Evolutionary conservation across 2,329 filamentous ascomycete species (phyloP), one percentile per base, ranked within the genome.

Genomic region (Clonostachys sp.): DNA sequence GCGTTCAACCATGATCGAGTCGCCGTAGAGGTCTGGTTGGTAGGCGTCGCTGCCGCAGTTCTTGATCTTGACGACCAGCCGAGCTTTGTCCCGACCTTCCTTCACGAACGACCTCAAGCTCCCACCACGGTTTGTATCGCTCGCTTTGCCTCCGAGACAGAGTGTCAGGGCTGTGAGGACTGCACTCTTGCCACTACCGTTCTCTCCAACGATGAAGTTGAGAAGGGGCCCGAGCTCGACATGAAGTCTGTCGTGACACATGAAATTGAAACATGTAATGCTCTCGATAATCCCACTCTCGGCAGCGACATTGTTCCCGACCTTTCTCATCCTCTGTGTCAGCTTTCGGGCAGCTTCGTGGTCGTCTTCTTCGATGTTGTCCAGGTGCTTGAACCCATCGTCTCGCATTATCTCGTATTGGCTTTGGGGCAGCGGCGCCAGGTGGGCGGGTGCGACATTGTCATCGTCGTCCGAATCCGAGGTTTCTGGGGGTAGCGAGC

Each of bases 121-220:
- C 45, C 89, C 87, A 38, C 91, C 94, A 53, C 94, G 87, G 60
- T 97, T 97, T 5, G 94, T 97, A 14, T 89, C 83, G 47, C 89
- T 89, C 3, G 94, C 91, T 65, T 96, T 97, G 17, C 89, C 92
- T 50, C 94, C 94, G n/a, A 99, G 75, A 60, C 94, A 97, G 34
- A 99, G 77, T 0, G 91, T 96, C 53, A 99, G 81, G 5, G 91
- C 94, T 1, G 94, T 97, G 30, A 99, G 72, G 13, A 97, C 87
- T 4, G 94, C 94, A 64, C 94, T 99, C 72, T 99, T 99, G 35
- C 94, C 94, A 62, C 92, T 97, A 34, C 94, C 94, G 62, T 99
- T 99, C 65, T 96, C 91, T 14, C 94, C 94, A 47, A 96, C 91
- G 51, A 99, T 91, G 67, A 99, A 99, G 67, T 99, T 99, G 65